Evolutionary conservation across 768 basidiomycete species (phyloP).

Genomic region (Tricholoma bakamatsutake): DNA sequence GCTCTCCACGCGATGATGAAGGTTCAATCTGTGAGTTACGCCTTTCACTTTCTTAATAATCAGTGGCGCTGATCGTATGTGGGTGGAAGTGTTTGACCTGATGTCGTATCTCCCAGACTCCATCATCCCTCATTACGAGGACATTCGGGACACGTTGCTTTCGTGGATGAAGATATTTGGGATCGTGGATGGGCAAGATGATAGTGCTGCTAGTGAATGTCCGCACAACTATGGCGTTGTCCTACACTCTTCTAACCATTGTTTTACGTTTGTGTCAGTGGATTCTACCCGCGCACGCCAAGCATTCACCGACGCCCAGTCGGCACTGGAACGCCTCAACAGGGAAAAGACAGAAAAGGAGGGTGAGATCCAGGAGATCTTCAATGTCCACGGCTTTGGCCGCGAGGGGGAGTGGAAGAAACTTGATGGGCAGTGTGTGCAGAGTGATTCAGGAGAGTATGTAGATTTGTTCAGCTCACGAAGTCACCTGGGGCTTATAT

Average conservation of each 20-base stretch:
- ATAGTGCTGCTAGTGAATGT: constrained; percentile 28
- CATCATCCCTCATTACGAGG: constrained; percentile 67
- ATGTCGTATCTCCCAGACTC: constrained; percentile 83
- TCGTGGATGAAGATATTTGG: constrained; percentile 63
- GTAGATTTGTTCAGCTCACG: constrained; percentile 25
- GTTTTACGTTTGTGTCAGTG: constrained; percentile 14
- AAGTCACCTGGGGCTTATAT: not conserved
- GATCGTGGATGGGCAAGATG: constrained; percentile 37
- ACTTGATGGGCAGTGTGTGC: constrained; percentile 74
- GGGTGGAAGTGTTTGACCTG: constrained; percentile 65
- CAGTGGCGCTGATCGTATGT: not conserved
- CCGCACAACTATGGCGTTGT: not conserved
- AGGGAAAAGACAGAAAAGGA: constrained; percentile 50
- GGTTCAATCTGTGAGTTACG: constrained; percentile 50
- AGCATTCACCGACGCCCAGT: constrained; percentile 58
- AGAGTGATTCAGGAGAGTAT: constrained; percentile 85
- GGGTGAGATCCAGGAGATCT: constrained; percentile 60
- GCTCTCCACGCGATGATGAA: constrained; percentile 31
- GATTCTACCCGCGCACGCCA: constrained; percentile 62
- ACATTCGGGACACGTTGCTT: constrained; percentile 52
- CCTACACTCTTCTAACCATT: not conserved
- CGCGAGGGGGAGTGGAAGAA: constrained; percentile 93
- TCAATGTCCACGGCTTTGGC: constrained; percentile 62
- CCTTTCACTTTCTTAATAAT: not conserved
- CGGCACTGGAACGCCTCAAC: constrained; percentile 44